These are phyloP conservation scores for Kodamaea nitidulidarum DNA, from an alignment of 805 yeast species.

Conservation along the genomic window DNA sequence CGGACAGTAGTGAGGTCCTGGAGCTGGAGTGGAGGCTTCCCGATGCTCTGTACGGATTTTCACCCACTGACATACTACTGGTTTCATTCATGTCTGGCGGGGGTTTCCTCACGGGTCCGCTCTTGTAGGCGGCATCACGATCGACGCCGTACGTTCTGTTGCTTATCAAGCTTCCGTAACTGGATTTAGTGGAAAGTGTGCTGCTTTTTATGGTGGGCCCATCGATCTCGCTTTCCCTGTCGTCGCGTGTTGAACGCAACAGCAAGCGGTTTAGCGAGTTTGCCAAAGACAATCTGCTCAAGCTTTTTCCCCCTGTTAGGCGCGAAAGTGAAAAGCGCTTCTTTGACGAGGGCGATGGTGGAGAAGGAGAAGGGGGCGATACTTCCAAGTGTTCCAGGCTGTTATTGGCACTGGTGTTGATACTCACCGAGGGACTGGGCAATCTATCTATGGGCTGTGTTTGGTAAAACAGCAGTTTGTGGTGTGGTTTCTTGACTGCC, in stretches of 20 bases:
- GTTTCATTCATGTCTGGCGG: too few species aligned
- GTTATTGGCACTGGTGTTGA: not conserved
- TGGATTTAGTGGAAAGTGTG: too few species aligned
- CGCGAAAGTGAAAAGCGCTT: slow-evolving; percentile 12
- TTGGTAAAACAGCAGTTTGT: slow-evolving; percentile 12
- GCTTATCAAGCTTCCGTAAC: too few species aligned
- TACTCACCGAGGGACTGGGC: slow-evolving; percentile 12
- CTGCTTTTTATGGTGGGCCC: too few species aligned
- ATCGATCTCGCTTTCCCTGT: not conserved
- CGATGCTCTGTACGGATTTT: not conserved
- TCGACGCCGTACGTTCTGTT: too few species aligned
- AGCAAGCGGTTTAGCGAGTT: slow-evolving; percentile 9
- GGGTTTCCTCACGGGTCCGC: too few species aligned
- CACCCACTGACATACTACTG: too few species aligned
- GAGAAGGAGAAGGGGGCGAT: not conserved
- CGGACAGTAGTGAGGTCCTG: slow-evolving; percentile 6
- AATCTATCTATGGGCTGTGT: slow-evolving; percentile 13
- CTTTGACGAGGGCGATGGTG: slow-evolving; percentile 2
- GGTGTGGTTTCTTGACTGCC: slow-evolving; percentile 6
- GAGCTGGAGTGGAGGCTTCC: not conserved
- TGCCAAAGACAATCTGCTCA: slow-evolving; percentile 10
- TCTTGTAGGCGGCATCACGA: too few species aligned
- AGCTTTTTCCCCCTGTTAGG: slow-evolving; percentile 6
- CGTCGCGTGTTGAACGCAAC: not conserved
- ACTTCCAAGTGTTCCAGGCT: not conserved